phyloP scores from a whole-genome alignment of 1,284 basidiomycete genomes.

The Tetrapyrgos nigripes region DNA sequence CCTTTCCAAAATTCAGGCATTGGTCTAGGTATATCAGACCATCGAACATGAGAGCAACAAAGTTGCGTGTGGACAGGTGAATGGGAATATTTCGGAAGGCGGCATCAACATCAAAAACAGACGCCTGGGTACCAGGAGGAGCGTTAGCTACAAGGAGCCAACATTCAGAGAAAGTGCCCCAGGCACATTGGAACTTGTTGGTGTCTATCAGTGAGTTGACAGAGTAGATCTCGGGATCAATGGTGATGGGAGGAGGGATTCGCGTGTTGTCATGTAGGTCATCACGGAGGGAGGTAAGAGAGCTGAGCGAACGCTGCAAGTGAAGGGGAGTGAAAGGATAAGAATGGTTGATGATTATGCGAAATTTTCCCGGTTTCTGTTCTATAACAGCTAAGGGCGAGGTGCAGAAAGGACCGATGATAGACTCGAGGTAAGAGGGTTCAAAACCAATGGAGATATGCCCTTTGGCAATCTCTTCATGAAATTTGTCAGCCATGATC shows the following conservation, averaged over 20 bases:
- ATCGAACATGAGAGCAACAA: too few relatives aligned
- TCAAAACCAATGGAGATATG: background rate
- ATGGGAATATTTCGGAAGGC: conserved; percentile 13
- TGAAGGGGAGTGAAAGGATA: background rate
- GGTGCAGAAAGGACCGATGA: too few relatives aligned
- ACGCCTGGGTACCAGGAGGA: too few relatives aligned
- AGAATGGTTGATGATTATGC: background rate
- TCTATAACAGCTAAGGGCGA: background rate
- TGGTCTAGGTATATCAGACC: conserved; percentile 35
- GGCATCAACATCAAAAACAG: too few relatives aligned
- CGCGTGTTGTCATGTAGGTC: background rate
- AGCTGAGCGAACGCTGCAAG: too few relatives aligned
- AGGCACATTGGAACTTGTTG: conserved; percentile 6
- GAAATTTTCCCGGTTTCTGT: background rate
- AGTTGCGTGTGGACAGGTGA: too few relatives aligned
- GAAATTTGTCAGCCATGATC: conserved; percentile 10
- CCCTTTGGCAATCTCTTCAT: background rate
- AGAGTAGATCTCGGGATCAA: background rate
- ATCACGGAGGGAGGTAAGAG: background rate
- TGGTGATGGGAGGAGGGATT: background rate
- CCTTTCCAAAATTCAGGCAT: conserved; percentile 34
- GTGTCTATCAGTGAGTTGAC: conserved; percentile 10
- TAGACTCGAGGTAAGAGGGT: background rate
- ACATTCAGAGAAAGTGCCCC: conserved; percentile 12
- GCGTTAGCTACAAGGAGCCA: conserved; percentile 2